Percentiles rank a stretch among this genome's conserved stretches.
These are phyloP conservation scores for Juncus effusus DNA, from an alignment of 176 grass and related monocot species.

Conservation along the genomic window DNA sequence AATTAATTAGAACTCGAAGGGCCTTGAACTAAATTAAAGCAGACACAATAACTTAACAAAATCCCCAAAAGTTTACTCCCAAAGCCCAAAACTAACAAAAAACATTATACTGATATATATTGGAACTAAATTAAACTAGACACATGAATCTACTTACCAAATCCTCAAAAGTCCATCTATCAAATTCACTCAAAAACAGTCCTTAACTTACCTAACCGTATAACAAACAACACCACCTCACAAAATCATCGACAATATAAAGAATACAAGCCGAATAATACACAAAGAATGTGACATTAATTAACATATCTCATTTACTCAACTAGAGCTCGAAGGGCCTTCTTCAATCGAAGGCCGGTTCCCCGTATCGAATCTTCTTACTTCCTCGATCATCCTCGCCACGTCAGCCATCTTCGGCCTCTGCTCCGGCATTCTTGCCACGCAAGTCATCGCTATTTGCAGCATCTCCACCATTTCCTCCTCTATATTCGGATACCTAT, in stretches of 20 bases:
- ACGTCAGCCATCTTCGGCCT: slow-evolving; percentile 80
- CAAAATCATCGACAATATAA: slow-evolving; percentile 15
- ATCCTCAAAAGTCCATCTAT: too few relatives aligned
- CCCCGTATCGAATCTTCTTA: slow-evolving; percentile 41
- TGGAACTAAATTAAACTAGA: too few relatives aligned
- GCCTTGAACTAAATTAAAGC: not conserved
- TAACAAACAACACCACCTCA: slow-evolving; percentile 17
- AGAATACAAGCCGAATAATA: slow-evolving; percentile 25
- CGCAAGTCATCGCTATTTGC: slow-evolving; percentile 87
- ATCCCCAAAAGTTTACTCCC: too few relatives aligned
- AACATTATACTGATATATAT: too few relatives aligned
- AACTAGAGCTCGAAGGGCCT: slow-evolving; percentile 20
- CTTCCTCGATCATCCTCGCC: slow-evolving; percentile 72
- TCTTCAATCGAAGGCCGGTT: slow-evolving; percentile 46
- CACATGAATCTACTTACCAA: too few relatives aligned
- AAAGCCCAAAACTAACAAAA: too few relatives aligned
- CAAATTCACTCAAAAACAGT: too few relatives aligned
- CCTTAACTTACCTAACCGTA: slow-evolving; percentile 9
- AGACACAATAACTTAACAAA: too few relatives aligned
- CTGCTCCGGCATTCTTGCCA: slow-evolving; percentile 61
- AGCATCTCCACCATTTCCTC: slow-evolving; percentile 99
- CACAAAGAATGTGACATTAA: slow-evolving; percentile 25
- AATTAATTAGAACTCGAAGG: slow-evolving; percentile 18
- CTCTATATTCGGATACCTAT: slow-evolving; percentile 79
- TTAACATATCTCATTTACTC: not conserved